phyloP scores from a whole-genome alignment of 2,329 filamentous ascomycete species.

The Pyrenophora seminiperda region DNA sequence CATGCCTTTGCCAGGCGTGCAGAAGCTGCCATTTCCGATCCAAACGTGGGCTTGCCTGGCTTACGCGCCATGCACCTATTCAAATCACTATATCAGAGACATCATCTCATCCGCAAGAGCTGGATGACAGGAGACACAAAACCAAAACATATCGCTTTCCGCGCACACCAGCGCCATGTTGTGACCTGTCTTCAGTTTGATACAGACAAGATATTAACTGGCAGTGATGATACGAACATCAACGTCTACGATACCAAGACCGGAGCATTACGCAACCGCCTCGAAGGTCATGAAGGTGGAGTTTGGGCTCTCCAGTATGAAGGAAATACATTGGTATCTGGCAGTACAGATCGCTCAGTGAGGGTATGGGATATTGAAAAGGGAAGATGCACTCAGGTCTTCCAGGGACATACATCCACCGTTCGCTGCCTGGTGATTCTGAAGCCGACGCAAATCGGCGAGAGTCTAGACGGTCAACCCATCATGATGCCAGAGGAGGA shows the following conservation, averaged over 20 bases:
- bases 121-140: conserved; percentile 87
- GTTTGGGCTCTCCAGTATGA: conserved; percentile 98
- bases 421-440: conserved; percentile 95
- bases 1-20: conserved; percentile 86
- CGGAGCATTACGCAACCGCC: conserved; percentile 77
- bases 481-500: conserved; percentile 94
- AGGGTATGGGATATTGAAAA: conserved; percentile 98
- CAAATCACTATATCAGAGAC: conserved; percentile 93
- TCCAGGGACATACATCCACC: conserved; percentile 96
- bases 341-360: conserved; percentile 95
- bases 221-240: conserved; percentile 96
- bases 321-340: conserved; percentile 91
- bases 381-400: conserved; percentile 90
- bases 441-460: conserved; percentile 80
- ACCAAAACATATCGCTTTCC: conserved; percentile 90
- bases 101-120: conserved; percentile 85
- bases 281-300: conserved; percentile 93
- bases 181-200: conserved; percentile 98
- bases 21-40: conserved; percentile 79
- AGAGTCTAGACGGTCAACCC: conserved; percentile 70
- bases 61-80: conserved; percentile 87
- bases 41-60: conserved; percentile 76
- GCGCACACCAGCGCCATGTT: conserved; percentile 94
- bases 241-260: conserved; percentile 98
- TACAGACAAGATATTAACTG: conserved; percentile 95